Conservation (phyloP, 2,329 filamentous ascomycete species). For the Blumeriella jaapii region DNA sequence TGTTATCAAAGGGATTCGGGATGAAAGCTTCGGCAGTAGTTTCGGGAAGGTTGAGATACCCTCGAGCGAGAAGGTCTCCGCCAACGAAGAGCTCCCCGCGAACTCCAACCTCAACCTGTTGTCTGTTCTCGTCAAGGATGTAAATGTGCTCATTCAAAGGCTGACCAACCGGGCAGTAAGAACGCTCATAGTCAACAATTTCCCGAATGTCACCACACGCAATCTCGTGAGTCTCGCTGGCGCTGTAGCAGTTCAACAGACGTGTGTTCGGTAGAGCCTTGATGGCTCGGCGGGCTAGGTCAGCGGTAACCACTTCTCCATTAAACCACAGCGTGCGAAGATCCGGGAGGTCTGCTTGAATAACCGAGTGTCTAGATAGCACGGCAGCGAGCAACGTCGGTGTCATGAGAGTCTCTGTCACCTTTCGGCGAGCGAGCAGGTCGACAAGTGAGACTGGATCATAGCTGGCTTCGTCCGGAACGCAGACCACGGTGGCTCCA, state of each 20-base stretch:
- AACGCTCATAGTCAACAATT: slow-evolving; percentile 51
- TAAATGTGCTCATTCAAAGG: slow-evolving; percentile 60
- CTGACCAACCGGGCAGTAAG: slow-evolving; percentile 63
- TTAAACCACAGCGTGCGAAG: slow-evolving; percentile 69
- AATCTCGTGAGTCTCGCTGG: slow-evolving; percentile 52
- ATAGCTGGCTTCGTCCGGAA: slow-evolving; percentile 67
- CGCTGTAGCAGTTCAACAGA: slow-evolving; percentile 70
- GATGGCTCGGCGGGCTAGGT: slow-evolving; percentile 54
- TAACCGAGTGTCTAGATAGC: slow-evolving; percentile 54
- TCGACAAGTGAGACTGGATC: slow-evolving; percentile 66
- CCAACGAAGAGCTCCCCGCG: slow-evolving; percentile 67
- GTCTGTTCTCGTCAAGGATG: slow-evolving; percentile 57
- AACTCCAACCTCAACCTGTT: slow-evolving; percentile 48
- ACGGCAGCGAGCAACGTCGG: slow-evolving; percentile 68
- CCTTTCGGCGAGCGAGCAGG: slow-evolving; percentile 49
- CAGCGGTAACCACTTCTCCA: slow-evolving; percentile 71
- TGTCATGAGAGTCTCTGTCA: slow-evolving; percentile 77
- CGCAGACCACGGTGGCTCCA: slow-evolving; percentile 63
- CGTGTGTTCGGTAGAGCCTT: slow-evolving; percentile 54
- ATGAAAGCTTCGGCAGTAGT: slow-evolving; percentile 64
- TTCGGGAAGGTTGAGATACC: slow-evolving; percentile 71
- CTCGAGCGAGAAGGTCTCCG: slow-evolving; percentile 60
- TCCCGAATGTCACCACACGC: slow-evolving; percentile 64
- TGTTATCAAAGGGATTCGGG: slow-evolving; percentile 49
- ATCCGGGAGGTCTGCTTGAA: slow-evolving; percentile 51